phyloP scores from a whole-genome alignment of 2,329 filamentous ascomycete genomes.

The Monosporascus sp. region DNA sequence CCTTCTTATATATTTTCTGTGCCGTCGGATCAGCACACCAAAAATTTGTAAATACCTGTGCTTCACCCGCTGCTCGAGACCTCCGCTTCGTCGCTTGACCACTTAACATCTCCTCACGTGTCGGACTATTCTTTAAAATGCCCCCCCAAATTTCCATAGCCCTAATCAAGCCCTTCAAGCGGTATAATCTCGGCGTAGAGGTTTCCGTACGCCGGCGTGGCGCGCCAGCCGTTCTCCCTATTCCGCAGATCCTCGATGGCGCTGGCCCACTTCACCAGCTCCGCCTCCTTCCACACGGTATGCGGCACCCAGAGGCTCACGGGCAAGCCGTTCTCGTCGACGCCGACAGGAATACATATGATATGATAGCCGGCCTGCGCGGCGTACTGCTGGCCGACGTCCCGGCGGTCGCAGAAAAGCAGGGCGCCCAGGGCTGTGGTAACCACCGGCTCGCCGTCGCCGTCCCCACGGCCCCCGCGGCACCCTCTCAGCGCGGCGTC shows the following conservation, averaged over 20 bases:
- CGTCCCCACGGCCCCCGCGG: conserved; percentile 21
- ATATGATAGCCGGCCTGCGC: conserved; percentile 73
- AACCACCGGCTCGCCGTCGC: neutral
- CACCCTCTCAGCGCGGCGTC: conserved; percentile 54
- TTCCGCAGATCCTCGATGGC: conserved; percentile 49
- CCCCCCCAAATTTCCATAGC: neutral
- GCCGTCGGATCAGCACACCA: too few species aligned
- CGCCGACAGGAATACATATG: conserved; percentile 61
- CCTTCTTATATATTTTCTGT: too few species aligned
- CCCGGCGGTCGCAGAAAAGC: neutral
- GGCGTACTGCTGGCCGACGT: conserved; percentile 62
- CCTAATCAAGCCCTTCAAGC: neutral
- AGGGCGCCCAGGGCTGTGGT: conserved; percentile 1
- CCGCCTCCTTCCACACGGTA: conserved; percentile 56
- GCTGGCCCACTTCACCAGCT: conserved; percentile 55
- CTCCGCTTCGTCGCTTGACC: too few species aligned
- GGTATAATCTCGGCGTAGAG: neutral
- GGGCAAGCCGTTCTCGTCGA: conserved; percentile 53
- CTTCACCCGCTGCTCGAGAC: too few species aligned
- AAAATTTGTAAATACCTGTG: too few species aligned
- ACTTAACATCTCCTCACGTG: too few species aligned
- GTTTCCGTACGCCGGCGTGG: neutral
- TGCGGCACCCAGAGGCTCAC: conserved; percentile 55
- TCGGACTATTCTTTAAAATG: too few species aligned
- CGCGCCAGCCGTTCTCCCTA: neutral